Conservation (phyloP, 1,284 basidiomycete genomes). For the Hemileia vastatrix region DNA sequence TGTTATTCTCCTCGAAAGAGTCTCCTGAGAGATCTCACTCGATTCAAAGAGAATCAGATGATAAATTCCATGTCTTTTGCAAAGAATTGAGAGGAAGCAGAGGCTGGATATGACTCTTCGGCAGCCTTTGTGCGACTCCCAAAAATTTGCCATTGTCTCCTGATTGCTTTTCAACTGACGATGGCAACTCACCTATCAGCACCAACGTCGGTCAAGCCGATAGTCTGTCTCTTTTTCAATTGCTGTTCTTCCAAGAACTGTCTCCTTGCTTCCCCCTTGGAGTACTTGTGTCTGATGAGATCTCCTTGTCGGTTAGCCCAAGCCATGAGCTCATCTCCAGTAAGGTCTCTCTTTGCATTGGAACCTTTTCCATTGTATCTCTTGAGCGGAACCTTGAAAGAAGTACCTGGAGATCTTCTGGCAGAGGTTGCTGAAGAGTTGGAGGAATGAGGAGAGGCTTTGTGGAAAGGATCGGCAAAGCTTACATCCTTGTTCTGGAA, state of each 20-base stretch:
- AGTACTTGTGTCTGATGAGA: neutral
- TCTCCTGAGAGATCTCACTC: too few relatives aligned
- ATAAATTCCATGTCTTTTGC: too few relatives aligned
- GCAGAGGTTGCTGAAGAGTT: neutral
- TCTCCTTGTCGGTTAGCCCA: neutral
- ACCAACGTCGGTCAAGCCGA: conserved; percentile 29
- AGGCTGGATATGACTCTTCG: too few relatives aligned
- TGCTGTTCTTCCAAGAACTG: neutral
- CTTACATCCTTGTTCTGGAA: too few relatives aligned
- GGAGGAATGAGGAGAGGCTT: neutral
- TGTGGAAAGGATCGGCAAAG: too few relatives aligned
- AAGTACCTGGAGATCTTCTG: neutral
- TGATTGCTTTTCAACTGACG: too few relatives aligned
- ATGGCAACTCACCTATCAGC: too few relatives aligned
- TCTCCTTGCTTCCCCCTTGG: neutral
- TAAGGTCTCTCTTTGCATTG: neutral
- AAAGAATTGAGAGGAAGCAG: too few relatives aligned
- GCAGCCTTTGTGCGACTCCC: too few relatives aligned
- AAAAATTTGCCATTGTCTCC: too few relatives aligned
- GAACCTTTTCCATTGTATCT: neutral
- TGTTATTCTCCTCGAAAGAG: too few relatives aligned
- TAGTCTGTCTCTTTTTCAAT: conserved; percentile 30
- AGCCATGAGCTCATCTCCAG: neutral
- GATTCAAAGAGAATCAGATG: too few relatives aligned
- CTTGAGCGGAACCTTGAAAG: neutral